Conservation (phyloP, 371 early-diverging fungal species). For the Mortierella sp. region DNA sequence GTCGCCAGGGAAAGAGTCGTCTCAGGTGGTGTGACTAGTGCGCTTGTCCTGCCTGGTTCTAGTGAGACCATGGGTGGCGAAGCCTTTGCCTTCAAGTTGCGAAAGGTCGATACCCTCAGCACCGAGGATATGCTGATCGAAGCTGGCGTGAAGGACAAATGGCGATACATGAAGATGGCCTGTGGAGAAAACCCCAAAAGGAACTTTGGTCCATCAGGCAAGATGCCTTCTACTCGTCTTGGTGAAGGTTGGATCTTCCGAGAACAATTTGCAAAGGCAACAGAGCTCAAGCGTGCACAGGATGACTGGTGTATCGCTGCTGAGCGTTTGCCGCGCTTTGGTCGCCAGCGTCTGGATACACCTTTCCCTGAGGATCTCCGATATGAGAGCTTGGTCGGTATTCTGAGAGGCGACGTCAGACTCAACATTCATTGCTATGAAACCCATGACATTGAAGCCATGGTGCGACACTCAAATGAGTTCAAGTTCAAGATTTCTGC, state of each 20-base stretch:
- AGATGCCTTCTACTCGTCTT: slow-evolving; percentile 64
- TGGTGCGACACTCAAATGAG: slow-evolving; percentile 76
- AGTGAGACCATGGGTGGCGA: slow-evolving; percentile 85
- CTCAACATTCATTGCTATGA: slow-evolving; percentile 81
- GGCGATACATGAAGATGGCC: slow-evolving; percentile 89
- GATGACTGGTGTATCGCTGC: slow-evolving; percentile 83
- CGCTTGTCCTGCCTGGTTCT: slow-evolving; percentile 80
- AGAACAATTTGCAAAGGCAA: slow-evolving; percentile 66
- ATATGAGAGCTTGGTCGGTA: slow-evolving; percentile 67
- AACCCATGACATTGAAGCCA: slow-evolving; percentile 74
- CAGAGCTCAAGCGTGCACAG: slow-evolving; percentile 61
- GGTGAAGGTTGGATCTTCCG: slow-evolving; percentile 78
- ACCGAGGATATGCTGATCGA: slow-evolving; percentile 74
- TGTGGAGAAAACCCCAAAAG: slow-evolving; percentile 85
- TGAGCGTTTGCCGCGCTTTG: slow-evolving; percentile 11
- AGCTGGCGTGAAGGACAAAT: slow-evolving; percentile 60
- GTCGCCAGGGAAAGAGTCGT: slow-evolving; percentile 66
- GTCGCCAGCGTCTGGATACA: slow-evolving; percentile 23
- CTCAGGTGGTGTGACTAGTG: slow-evolving; percentile 83
- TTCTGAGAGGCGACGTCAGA: slow-evolving; percentile 77
- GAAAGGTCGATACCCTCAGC: slow-evolving; percentile 61
- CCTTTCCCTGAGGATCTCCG: slow-evolving; percentile 73
- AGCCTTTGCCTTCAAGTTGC: slow-evolving; percentile 73
- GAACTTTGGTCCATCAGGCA: slow-evolving; percentile 44
- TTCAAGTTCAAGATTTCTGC: slow-evolving; percentile 79